Evolutionary conservation across 139 green algal genomes (phyloP), one percentile per base, ranked within the genome.

Genomic region (Chlamydomonas sp.): DNA sequence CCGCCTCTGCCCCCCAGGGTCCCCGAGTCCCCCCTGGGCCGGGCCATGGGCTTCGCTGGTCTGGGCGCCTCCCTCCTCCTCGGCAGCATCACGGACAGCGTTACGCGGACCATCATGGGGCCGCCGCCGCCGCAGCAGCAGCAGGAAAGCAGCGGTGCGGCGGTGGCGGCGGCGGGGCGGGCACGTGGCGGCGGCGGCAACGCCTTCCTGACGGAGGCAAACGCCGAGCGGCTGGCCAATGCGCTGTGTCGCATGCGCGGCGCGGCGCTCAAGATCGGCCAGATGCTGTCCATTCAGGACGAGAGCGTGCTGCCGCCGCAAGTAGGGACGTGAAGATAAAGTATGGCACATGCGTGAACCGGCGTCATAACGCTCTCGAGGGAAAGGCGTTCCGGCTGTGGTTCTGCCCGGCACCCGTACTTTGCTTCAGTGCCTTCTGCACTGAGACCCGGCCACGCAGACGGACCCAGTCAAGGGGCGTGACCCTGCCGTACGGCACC

Each of bases 231-330:
- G 72, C 93, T 99, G 79, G 97, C 97, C 1, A 91, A 94, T 49
- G 97, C 95, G 31, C 93, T 99, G 91, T 99, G 96, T 94, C 93
- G 97, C 83, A 98, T 98, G 96, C 90, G 96, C 0, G 97, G 97
- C 1, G 97, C 97, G 7, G 97, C 97, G 6, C 94, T 99, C 5
- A 99, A 99, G 94, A 91, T 99, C 20, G 97, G 97, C 5, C 97
- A 99, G 92, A 99, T 99, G 97, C 90, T 99, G 77, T 96, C 88
- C 87, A 99, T 99, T n/a, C 97, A 99, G 91, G 97, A 99, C 63
- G 97, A 99, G 74, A 94, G 90, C 74, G 82, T 99, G 63, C 90
- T 99, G 69, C 97, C 97, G 20, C 95, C 96, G 1, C 92, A 95
- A 91, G 93, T 95, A 74, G 1, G 84, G 7, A 15, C 0, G 59